phyloP scores from a whole-genome alignment of 2,329 filamentous ascomycete genomes.

The Fusarium sororula region DNA sequence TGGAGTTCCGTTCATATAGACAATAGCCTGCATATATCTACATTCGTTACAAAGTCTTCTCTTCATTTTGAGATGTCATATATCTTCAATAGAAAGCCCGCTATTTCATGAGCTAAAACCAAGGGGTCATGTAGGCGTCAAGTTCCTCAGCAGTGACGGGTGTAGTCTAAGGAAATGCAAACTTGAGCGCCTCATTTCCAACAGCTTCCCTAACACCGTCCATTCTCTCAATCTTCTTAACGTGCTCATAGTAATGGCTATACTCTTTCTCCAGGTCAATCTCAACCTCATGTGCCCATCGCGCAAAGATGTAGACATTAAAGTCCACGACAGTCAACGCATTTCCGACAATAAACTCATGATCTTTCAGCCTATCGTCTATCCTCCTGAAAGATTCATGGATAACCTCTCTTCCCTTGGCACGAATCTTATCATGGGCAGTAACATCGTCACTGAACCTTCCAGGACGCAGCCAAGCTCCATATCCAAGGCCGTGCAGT shows the following conservation, averaged over 20 bases:
- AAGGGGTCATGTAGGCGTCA: accelerated
- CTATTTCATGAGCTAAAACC: accelerated
- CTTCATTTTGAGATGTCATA: neutral
- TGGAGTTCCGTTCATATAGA: neutral
- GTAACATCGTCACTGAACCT: conserved; percentile 41
- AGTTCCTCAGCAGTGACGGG: neutral
- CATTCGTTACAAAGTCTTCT: neutral
- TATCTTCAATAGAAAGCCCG: too few species aligned
- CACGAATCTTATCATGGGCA: neutral
- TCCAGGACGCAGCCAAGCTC: conserved; percentile 35
- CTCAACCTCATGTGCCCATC: conserved; percentile 12
- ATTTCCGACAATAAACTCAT: conserved; percentile 8
- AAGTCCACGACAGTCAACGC: conserved; percentile 31
- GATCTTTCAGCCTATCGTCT: neutral
- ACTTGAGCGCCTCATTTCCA: neutral
- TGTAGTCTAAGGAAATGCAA: neutral
- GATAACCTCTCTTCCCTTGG: neutral
- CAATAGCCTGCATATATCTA: too few species aligned
- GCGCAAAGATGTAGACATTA: conserved; percentile 34
- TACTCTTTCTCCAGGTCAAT: conserved; percentile 23
- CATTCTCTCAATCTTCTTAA: neutral
- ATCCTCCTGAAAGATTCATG: conserved; percentile 12
- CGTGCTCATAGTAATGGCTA: neutral
- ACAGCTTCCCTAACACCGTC: neutral
- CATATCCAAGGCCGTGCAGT: conserved; percentile 44